Percentiles rank a stretch among this genome's conserved stretches.
phyloP scores from a whole-genome alignment of 163 green algal genomes.

The Chlorella variabilis region DNA sequence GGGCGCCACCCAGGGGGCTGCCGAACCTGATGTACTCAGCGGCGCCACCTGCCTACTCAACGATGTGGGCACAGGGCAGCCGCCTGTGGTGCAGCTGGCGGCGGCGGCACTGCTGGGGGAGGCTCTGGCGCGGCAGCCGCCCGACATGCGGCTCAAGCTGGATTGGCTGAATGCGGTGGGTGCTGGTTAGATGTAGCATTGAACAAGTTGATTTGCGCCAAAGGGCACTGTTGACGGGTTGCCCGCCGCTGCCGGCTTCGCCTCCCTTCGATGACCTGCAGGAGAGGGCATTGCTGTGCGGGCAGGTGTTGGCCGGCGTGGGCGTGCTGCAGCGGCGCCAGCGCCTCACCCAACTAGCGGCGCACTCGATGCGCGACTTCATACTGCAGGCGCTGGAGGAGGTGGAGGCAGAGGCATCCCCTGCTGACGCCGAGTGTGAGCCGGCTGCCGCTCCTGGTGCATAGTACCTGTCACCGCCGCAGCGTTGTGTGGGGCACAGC shows the following conservation, averaged over 20 bases:
- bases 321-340: background rate
- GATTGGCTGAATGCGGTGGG: constrained; percentile 5
- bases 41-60: background rate
- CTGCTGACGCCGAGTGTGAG: background rate
- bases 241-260: too few species aligned
- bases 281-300: background rate
- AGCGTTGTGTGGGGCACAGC: too few species aligned
- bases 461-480: too few species aligned
- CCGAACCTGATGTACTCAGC: background rate
- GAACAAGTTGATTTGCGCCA: too few species aligned
- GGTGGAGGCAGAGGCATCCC: background rate
- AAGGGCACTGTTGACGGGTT: background rate
- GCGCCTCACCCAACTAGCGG: constrained; percentile 1
- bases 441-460: too few species aligned
- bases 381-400: background rate
- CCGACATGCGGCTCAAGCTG: background rate
- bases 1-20: background rate
- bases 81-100: constrained; percentile 5
- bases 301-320: background rate
- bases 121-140: constrained; percentile 6
- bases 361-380: background rate
- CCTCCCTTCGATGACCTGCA: too few species aligned
- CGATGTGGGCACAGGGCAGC: background rate
- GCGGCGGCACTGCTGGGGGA: constrained; percentile 6
- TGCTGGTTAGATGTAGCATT: background rate